These are phyloP conservation scores for Entamoeba nuttalli DNA, from an alignment of 208 protist species.

Conservation along the genomic window DNA sequence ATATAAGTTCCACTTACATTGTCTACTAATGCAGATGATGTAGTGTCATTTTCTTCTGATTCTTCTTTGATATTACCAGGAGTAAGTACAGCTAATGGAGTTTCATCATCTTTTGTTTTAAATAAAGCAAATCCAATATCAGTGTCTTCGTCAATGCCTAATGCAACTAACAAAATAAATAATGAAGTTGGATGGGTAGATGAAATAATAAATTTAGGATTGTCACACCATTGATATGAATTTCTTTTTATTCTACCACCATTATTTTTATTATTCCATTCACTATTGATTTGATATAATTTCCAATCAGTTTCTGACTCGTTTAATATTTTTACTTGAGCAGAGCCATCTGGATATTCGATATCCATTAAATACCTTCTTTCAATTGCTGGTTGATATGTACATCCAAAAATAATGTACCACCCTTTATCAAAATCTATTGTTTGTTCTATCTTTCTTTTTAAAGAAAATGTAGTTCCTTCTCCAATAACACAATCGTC, in stretches of 20 bases:
- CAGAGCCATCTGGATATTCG: not conserved
- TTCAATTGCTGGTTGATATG: not conserved
- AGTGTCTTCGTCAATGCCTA: not conserved
- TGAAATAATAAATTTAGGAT: not conserved
- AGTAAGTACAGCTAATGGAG: not conserved
- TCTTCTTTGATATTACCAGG: not conserved
- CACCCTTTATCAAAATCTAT: not conserved
- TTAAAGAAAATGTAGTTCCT: not conserved
- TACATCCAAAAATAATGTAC: not conserved
- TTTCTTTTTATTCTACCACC: not conserved
- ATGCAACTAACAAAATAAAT: not conserved
- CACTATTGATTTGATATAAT: not conserved
- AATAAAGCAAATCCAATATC: not conserved
- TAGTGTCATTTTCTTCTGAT: not conserved
- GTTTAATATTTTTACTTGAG: not conserved
- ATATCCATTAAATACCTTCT: not conserved
- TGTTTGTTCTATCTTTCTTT: not conserved
- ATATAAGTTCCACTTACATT: not conserved
- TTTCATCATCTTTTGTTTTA: not conserved
- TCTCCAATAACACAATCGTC: not conserved
- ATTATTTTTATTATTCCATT: not conserved
- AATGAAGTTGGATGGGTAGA: not conserved
- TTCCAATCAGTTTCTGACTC: not conserved
- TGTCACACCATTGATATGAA: not conserved
- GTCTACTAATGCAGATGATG: not conserved